Conservation (phyloP, 805 yeast genomes). For the Saccharomycopsis sp. region DNA sequence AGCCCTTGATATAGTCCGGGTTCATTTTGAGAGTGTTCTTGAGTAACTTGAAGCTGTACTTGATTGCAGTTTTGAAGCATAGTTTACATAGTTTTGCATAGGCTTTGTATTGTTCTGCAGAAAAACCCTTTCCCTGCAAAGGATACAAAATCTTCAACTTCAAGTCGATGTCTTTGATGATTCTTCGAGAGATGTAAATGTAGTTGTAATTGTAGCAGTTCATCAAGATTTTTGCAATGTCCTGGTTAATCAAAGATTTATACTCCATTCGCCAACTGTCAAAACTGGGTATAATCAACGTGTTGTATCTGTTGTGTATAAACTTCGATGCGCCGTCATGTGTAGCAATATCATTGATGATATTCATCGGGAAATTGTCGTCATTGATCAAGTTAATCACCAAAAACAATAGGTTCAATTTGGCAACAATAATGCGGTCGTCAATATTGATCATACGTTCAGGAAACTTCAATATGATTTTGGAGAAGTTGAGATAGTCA, state of each 20-base stretch:
- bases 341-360: slow-evolving; percentile 28
- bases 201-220: slow-evolving; percentile 45
- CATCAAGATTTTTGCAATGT: slow-evolving; percentile 41
- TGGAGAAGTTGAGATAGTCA: slow-evolving; percentile 37
- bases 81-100: slow-evolving; percentile 26
- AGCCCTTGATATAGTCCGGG: slow-evolving; percentile 43
- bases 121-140: slow-evolving; percentile 27
- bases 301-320: slow-evolving; percentile 14
- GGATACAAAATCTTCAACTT: slow-evolving; percentile 11
- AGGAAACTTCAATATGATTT: slow-evolving; percentile 41
- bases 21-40: slow-evolving; percentile 39
- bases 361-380: slow-evolving; percentile 22
- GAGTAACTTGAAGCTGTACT: slow-evolving; percentile 39
- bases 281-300: slow-evolving; percentile 30
- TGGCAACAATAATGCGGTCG: slow-evolving; percentile 48
- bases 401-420: slow-evolving; percentile 35
- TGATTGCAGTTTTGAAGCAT: slow-evolving; percentile 36
- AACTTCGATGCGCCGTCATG: slow-evolving; percentile 26
- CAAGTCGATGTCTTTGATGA: slow-evolving; percentile 24
- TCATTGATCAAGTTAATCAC: slow-evolving; percentile 25
- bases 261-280: slow-evolving; percentile 42
- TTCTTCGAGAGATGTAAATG: slow-evolving; percentile 35
- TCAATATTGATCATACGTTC: slow-evolving; percentile 38
- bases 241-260: slow-evolving; percentile 39
- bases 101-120: slow-evolving; percentile 23